A percentile compares a stretch with the other conserved stretches of the same genome.
Evolutionary conservation across 768 basidiomycete genomes (phyloP).

Genomic region (Boletus speciosus): DNA sequence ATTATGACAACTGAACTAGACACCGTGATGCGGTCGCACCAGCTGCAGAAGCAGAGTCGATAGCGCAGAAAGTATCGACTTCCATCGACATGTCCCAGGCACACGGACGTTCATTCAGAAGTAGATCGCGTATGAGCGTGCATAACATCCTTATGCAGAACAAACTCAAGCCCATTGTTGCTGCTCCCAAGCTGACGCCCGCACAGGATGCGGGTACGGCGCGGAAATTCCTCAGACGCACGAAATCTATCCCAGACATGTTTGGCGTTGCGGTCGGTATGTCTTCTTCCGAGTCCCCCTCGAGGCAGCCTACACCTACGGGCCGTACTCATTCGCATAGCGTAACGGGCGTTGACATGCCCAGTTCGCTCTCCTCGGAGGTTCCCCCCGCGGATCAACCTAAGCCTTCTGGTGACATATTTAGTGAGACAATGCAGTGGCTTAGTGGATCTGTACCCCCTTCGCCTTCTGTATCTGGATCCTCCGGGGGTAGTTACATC

Average conservation of each 20-base stretch:
- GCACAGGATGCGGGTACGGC: constrained; percentile 32
- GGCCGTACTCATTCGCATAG: constrained; percentile 76
- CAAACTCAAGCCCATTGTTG: constrained; percentile 43
- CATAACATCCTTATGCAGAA: constrained; percentile 50
- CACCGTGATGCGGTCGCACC: constrained; percentile 62
- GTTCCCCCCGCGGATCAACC: constrained; percentile 24
- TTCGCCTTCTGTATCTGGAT: constrained; percentile 31
- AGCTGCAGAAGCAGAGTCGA: constrained; percentile 48
- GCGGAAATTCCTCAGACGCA: constrained; percentile 62
- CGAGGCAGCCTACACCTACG: constrained; percentile 29
- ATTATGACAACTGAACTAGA: constrained; percentile 31
- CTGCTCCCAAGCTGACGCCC: constrained; percentile 19
- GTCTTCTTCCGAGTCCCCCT: constrained; percentile 32
- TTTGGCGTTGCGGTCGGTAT: constrained; percentile 25
- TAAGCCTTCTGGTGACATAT: constrained; percentile 46
- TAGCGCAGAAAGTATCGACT: constrained; percentile 31
- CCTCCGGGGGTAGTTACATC: constrained; percentile 31
- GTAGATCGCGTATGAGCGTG: constrained; percentile 67
- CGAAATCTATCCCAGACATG: constrained; percentile 69
- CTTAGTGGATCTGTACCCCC: constrained; percentile 31
- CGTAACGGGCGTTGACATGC: constrained; percentile 67
- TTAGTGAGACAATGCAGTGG: constrained; percentile 68
- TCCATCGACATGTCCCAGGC: constrained; percentile 36
- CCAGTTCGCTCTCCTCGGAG: constrained; percentile 35
- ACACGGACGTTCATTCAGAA: constrained; percentile 37